Percentiles rank a stretch among this genome's conserved stretches.
These are phyloP conservation scores for Cordyceps pruinosa DNA, from an alignment of 2,329 filamentous ascomycete genomes.

Conservation along the genomic window DNA sequence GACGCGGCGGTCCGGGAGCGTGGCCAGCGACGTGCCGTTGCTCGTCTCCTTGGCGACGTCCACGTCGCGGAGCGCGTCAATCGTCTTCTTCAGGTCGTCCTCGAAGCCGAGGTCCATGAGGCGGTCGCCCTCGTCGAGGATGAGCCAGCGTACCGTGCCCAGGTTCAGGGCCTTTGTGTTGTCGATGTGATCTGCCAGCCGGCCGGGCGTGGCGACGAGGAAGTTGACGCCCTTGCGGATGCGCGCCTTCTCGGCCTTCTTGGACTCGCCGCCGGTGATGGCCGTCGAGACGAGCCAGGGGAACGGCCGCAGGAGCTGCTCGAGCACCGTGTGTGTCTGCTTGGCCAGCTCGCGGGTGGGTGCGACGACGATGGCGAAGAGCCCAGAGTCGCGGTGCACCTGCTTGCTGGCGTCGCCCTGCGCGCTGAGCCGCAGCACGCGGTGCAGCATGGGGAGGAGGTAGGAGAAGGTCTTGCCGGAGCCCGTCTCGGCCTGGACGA, in stretches of 20 bases:
- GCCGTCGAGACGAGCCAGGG: conserved; percentile 93
- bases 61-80: conserved; percentile 67
- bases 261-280: conserved; percentile 63
- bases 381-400: conserved; percentile 75
- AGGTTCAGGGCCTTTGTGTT: conserved; percentile 87
- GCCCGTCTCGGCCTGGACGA: conserved; percentile 93
- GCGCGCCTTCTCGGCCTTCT: conserved; percentile 82
- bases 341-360: conserved; percentile 92
- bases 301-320: conserved; percentile 77
- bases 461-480: conserved; percentile 98
- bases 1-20: conserved; percentile 67
- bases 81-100: conserved; percentile 82
- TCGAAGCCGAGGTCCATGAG: conserved; percentile 98
- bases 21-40: conserved; percentile 49
- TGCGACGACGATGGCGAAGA: conserved; percentile 90
- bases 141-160: conserved; percentile 83
- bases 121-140: conserved; percentile 94
- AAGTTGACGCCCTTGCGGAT: conserved; percentile 93
- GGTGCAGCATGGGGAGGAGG: conserved; percentile 82
- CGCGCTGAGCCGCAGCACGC: conserved; percentile 70
- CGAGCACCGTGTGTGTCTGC: conserved; percentile 83
- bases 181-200: conserved; percentile 84
- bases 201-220: conserved; percentile 86
- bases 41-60: conserved; percentile 51
- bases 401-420: conserved; percentile 42